Evolutionary conservation across 352 stramenopile species (phyloP), one percentile per base, ranked within the genome.

Genomic region (Globisporangium yorkense): DNA sequence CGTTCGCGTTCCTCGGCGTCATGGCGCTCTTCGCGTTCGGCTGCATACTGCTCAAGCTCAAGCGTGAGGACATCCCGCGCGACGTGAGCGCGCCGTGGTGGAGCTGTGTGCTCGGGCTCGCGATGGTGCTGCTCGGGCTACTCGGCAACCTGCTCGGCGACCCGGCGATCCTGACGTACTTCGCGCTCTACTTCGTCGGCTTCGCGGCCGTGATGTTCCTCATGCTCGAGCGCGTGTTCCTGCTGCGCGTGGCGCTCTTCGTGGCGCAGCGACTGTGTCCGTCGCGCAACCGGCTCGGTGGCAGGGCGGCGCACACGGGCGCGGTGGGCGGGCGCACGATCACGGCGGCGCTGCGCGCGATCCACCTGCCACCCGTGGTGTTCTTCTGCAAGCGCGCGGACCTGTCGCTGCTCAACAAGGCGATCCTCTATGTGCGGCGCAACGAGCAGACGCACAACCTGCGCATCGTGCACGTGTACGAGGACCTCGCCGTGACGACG

Each of bases 371-470:
- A 16, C 88, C 87, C 0, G 88, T 94, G 58, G 62, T 97, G 18
- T 97, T 96, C 65, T 96, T 95, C 65, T 87, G 71, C 71, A 97
- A 97, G 72, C 51, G 65, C 1, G 77, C 85, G 35, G 84, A 97
- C 63, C 62, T 96, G 7, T 86, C 90, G 60, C 73, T 90, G 49
- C 57, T 96, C 44, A 97, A 97, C 74, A 97, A 97, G 64, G 88
- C 87, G 9, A 73, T 97, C 35, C 71, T 96, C 8, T 97, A 96
- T 59, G 87, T 96, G 51, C 80, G 81, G 15, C 66, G 82, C 18
- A 97, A 97, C 63, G 78, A 88, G 27, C 82, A 96, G 61, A 96
- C 87, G 4, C 71, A 89, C 51, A 86, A 77, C 20, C 71, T 97
- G 50, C 80, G 89, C 53, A 74, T 97, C 45, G 84, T 96, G 31